Evolutionary conservation across 2,329 filamentous ascomycete species (phyloP).

Genomic region (Herpotrichia juniperi): DNA sequence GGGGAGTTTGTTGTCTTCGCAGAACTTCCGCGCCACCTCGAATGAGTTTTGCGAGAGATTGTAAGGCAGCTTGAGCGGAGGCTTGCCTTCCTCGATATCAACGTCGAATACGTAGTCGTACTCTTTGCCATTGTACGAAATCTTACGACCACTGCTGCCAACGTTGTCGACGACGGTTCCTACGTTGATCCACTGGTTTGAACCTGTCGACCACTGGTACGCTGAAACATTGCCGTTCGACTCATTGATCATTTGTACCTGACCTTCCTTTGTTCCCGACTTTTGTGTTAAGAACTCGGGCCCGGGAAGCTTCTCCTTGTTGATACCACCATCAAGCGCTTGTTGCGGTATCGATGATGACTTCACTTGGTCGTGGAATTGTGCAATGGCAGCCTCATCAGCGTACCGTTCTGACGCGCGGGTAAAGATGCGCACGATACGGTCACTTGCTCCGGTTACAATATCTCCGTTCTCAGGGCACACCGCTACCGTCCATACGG

Average conservation of each 20-base stretch:
- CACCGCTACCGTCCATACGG: slow-evolving; percentile 91
- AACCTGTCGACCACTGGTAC: slow-evolving; percentile 78
- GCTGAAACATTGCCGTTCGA: slow-evolving; percentile 81
- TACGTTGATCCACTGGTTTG: slow-evolving; percentile 78
- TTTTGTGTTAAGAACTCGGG: slow-evolving; percentile 84
- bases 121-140: slow-evolving; percentile 78
- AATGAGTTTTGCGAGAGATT: slow-evolving; percentile 93
- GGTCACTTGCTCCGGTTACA: slow-evolving; percentile 90
- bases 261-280: slow-evolving; percentile 92
- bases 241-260: slow-evolving; percentile 90
- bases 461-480: slow-evolving; percentile 86
- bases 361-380: slow-evolving; percentile 83
- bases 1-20: slow-evolving; percentile 86
- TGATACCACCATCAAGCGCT: slow-evolving; percentile 72
- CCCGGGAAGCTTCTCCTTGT: slow-evolving; percentile 90
- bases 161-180: slow-evolving; percentile 94
- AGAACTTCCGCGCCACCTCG: slow-evolving; percentile 87
- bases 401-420: slow-evolving; percentile 73
- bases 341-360: slow-evolving; percentile 87
- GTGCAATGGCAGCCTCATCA: slow-evolving; percentile 67
- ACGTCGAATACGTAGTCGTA: slow-evolving; percentile 98
- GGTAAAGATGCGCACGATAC: slow-evolving; percentile 83
- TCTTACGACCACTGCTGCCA: slow-evolving; percentile 71
- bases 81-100: slow-evolving; percentile 93
- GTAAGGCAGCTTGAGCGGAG: slow-evolving; percentile 90